Percentiles rank a stretch among this genome's conserved stretches.
Conservation (phyloP, 2,329 filamentous ascomycete species). For the Metarhizium album region DNA sequence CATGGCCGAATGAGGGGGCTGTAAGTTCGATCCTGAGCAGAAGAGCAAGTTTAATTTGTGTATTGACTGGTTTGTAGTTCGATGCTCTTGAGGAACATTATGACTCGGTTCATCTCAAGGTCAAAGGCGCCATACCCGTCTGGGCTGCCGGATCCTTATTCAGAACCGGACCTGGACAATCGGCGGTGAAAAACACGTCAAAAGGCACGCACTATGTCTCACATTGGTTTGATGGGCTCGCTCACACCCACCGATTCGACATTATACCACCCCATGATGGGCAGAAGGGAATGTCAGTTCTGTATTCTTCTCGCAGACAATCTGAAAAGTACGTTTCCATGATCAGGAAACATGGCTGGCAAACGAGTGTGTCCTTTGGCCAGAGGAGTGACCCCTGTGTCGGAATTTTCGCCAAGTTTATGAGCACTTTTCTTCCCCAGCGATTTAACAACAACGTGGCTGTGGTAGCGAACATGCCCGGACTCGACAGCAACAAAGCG, state of each 20-base stretch:
- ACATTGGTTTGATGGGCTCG: conserved; percentile 78
- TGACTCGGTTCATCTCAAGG: conserved; percentile 49
- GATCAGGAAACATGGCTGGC: conserved; percentile 48
- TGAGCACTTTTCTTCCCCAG: conserved; percentile 42
- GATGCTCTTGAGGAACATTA: conserved; percentile 55
- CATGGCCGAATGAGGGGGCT: conserved; percentile 38
- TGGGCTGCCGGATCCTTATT: conserved; percentile 65
- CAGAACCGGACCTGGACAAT: conserved; percentile 61
- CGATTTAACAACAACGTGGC: conserved; percentile 51
- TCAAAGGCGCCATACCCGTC: conserved; percentile 56
- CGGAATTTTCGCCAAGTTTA: conserved; percentile 60
- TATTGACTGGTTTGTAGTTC: conserved; percentile 38
- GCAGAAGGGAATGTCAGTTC: conserved; percentile 30
- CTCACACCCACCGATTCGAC: conserved; percentile 61
- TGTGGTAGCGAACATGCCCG: conserved; percentile 53
- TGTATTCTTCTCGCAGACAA: conserved; percentile 62
- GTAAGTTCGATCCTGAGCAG: conserved; percentile 17
- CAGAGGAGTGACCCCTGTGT: conserved; percentile 65
- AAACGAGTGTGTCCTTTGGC: conserved; percentile 52
- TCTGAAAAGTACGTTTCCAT: conserved; percentile 51
- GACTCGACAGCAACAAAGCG: conserved; percentile 23
- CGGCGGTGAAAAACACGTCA: conserved; percentile 46
- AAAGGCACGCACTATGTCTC: conserved; percentile 49
- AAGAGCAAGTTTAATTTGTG: not conserved
- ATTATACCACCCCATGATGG: conserved; percentile 36